Base-by-base conservation (phyloP, 2,329 filamentous ascomycete species). In the Diaporthe sp. region DNA sequence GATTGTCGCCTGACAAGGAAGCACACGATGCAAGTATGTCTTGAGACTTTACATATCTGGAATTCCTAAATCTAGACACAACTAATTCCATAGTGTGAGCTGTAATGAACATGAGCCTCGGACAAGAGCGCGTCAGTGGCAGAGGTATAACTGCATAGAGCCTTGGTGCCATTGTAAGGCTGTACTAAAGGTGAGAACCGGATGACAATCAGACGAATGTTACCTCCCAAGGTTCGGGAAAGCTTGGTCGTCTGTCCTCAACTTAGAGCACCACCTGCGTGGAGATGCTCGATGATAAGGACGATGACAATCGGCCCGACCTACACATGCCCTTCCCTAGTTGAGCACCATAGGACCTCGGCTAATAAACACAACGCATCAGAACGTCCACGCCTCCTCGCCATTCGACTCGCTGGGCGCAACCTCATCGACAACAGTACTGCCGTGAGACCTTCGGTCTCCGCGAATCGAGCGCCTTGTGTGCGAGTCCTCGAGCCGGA, bases 151-250 rank as follows among this genome's bases (percentile, higher is more conserved):
- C 63, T 25, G 63, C 32, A 17, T n/a, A n/a, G n/a, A n/a, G n/a
- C n/a, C n/a, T n/a, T n/a, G 30, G 30, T 51, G 44, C 63, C 22
- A 19, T 37, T 6, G 44, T 51, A 51, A 37, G 63, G 30, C 63
- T 66, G 61, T n/a, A 22, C 32, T 12, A 68, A 22, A 17, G 15
- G 15, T 53, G 32, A 4, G 15, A 25, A 51, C 63, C 35, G 32
- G 44, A 53, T 30, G 63, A 68, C 32, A 68, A 53, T 68, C 63
- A 68, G 63, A 68, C 17, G 63, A 53, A 53, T 39, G 15, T n/a
- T 17, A 68, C 47, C n/a, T n/a, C n/a, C 30, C n/a, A 25, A 39
- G 47, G n/a, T 51, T 5, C 1, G 4, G 39, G 42, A 17, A 66
- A 37, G 22, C 44, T 66, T 50, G 47, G 47, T 51, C 44, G 13